These are phyloP conservation scores for Hansfordia pulvinata DNA, from an alignment of 2,329 filamentous ascomycete genomes.

Conservation along the genomic window DNA sequence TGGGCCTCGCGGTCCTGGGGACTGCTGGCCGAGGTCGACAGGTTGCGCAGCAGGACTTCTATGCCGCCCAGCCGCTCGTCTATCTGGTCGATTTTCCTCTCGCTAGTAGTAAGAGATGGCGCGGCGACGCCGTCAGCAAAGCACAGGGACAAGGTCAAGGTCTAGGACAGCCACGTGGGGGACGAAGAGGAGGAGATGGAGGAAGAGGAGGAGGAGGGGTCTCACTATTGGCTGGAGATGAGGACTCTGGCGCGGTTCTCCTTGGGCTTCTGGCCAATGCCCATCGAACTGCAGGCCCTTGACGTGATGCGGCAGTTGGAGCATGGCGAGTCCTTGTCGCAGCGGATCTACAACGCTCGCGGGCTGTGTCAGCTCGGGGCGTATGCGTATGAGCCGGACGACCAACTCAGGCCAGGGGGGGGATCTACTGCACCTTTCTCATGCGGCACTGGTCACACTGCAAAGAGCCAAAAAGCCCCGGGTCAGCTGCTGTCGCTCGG, in stretches of 20 bases:
- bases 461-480: not conserved
- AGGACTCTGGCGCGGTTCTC: conserved; percentile 41
- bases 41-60: conserved; percentile 20
- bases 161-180: not conserved
- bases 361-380: not conserved
- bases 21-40: too few species aligned
- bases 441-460: conserved; percentile 16
- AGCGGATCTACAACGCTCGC: conserved; percentile 32
- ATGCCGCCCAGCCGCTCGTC: conserved; percentile 23
- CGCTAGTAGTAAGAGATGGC: conserved; percentile 27
- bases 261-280: conserved; percentile 37
- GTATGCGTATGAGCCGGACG: not conserved
- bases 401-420: conserved; percentile 3
- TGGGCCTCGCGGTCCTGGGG: not conserved
- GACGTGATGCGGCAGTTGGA: conserved; percentile 42
- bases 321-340: conserved; percentile 43
- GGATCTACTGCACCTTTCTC: conserved; percentile 11
- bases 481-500: too few species aligned
- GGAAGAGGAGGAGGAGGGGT: conserved; percentile 4
- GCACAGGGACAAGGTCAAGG: not conserved
- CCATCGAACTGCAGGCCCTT: conserved; percentile 39
- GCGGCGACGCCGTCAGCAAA: too few species aligned
- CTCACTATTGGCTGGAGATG: conserved; percentile 48
- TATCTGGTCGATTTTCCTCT: conserved; percentile 33
- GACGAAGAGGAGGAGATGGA: not conserved